Evolutionary conservation across 169 alveolate genomes (phyloP), one percentile per base, ranked within the genome.

Genomic region (Cryptosporidium meleagridis): DNA sequence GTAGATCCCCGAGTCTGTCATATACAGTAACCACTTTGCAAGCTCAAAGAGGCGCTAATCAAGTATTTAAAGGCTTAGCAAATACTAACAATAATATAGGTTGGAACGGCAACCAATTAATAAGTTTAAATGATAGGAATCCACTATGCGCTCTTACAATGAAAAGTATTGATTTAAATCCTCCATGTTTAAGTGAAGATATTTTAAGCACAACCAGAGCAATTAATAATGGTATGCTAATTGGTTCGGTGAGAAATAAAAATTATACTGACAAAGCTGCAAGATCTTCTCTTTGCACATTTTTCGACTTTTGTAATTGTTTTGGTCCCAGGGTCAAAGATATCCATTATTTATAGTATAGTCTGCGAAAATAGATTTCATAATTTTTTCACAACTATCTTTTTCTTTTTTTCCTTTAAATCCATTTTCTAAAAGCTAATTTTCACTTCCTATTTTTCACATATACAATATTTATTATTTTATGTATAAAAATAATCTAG

Each of bases 1-100:
- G 89, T 41, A 59, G 89, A 62, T 80, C 89, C 9, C 89, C 89
- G 21, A 80, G 89, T n/a, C 69, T 80, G 2, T 80, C 89, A 23
- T 80, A 80, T 65, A 80, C 89, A 37, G 45, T 65, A 26, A 59
- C 89, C 26, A 59, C 89, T 29, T 62, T 80, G 51, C 73, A 62
- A 44, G 61, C 73, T 37, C 73, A 80, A 61, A 80, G 75, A 61
- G 62, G 59, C 41, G 35, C 16, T 41, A 59, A 62, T n/a, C 62
- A 62, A 26, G 18, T 21, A 16, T n/a, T 39, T 29, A 62, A 59
- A 44, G 39, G 41, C 0, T 62, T 26, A 21, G 12, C 35, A n/a
- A 29, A 21, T 6, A 33, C 10, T 48, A 52, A 29, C 16, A 80
- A 23, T 18, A 80, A 39, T 41, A 37, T 51, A 35, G 58, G 65